Evolutionary conservation across 2,329 filamentous ascomycete species (phyloP).

Genomic region (Tolypocladium endophyticum): DNA sequence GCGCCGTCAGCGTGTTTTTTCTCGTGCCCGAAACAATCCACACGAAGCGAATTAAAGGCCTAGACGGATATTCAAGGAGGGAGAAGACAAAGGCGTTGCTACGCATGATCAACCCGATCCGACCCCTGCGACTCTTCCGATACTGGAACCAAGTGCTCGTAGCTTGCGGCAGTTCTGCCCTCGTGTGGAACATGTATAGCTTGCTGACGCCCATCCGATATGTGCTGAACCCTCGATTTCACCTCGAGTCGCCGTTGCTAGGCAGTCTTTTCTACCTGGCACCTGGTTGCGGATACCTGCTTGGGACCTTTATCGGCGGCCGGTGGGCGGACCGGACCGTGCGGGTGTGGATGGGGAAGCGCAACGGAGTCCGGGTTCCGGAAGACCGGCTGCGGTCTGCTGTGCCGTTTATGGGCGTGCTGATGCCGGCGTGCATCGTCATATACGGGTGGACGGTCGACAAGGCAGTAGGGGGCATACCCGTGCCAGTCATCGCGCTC

Average conservation of each 20-base stretch:
- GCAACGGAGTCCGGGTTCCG: slow-evolving; percentile 47
- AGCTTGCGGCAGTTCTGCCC: slow-evolving; percentile 43
- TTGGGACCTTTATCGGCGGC: slow-evolving; percentile 62
- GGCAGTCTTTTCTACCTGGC: slow-evolving; percentile 63
- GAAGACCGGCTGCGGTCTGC: slow-evolving; percentile 57
- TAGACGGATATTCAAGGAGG: slow-evolving; percentile 39
- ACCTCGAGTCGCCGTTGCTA: slow-evolving; percentile 54
- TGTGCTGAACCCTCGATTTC: slow-evolving; percentile 63
- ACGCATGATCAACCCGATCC: slow-evolving; percentile 55
- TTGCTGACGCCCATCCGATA: slow-evolving; percentile 59
- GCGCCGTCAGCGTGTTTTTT: slow-evolving; percentile 49
- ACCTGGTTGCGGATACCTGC: slow-evolving; percentile 58
- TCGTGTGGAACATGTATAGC: slow-evolving; percentile 64
- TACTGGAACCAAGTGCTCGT: slow-evolving; percentile 60
- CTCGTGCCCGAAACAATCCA: slow-evolving; percentile 66
- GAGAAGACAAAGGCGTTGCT: slow-evolving; percentile 45
- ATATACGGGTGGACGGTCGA: slow-evolving; percentile 48
- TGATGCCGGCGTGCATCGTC: slow-evolving; percentile 53
- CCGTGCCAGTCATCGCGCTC: slow-evolving; percentile 59
- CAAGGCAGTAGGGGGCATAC: slow-evolving; percentile 37
- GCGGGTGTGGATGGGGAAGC: slow-evolving; percentile 51
- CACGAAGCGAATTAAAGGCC: slow-evolving; percentile 49
- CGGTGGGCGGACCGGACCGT: slow-evolving; percentile 59
- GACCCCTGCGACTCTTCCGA: slow-evolving; percentile 51
- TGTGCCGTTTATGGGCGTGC: slow-evolving; percentile 43